Base-by-base conservation (phyloP, 257 asterid genomes). In the Apocynum venetum region DNA sequence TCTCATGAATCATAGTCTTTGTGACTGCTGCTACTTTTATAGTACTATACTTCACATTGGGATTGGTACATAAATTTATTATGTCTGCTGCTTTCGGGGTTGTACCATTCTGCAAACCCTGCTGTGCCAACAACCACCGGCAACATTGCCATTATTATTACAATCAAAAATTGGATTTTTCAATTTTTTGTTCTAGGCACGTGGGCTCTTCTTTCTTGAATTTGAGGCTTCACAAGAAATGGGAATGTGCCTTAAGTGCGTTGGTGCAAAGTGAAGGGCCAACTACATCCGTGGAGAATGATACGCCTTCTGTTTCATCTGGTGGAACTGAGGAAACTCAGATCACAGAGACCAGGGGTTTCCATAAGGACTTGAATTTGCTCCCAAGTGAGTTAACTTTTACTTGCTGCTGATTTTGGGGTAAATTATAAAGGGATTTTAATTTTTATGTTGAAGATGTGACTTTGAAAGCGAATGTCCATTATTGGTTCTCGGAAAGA, bases 301-400 rank as follows among this genome's bases (percentile, higher is more conserved):
- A 90, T 84, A 82, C 77, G 84, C 89, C 96, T 66, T 68, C 84
- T 35, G 73, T 90, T 75, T 80, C 81, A 46, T 73, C 83, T 43
- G 86, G 70, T 49, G 83, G 66, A 72, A 64, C 47, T 74, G 83
- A 85, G 46, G 82, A 86, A 61, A 52, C 87, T 49, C 86, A 73
- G 86, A 84, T 81, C 78, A 55, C 86, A 76, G 66, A 61, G 19
- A 52, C 90, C 46, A 75, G 84, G 55, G 85, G 79, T 36, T 91
- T 84, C 84, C 97, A 91, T 81, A 89, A 80, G 84, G 97, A 93
- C 80, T 84, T 93, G 73, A 92, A 85, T 81, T 84, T 85, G 76
- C 90, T 93, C 71, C 99, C 98, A 55, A 96, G 99, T 96, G 71
- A 84, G 97, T 86, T 55, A 60, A 25, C 31, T 11, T 78, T 61